A percentile compares a stretch with the other conserved stretches of the same genome.
phyloP scores from a whole-genome alignment of 345 rosid species.

The Melastoma malabathricum region DNA sequence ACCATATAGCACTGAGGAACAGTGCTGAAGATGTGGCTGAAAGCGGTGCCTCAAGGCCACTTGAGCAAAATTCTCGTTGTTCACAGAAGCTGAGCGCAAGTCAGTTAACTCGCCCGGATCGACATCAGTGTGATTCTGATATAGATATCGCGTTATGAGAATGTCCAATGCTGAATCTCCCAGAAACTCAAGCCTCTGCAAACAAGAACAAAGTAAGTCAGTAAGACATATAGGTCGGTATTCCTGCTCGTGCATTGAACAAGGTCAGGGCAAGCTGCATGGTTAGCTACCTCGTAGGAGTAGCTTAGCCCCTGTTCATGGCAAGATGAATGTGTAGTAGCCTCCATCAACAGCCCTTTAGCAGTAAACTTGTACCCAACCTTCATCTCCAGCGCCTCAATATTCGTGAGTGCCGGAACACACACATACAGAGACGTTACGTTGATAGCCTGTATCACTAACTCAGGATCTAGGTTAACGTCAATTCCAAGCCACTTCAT shows the following conservation, averaged over 20 bases:
- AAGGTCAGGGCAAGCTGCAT: no score
- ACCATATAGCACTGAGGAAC: constrained; percentile 27
- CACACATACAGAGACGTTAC: constrained; percentile 31
- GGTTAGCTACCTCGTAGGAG: constrained; percentile 50
- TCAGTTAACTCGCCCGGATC: constrained; percentile 91
- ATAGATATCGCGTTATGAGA: constrained; percentile 71
- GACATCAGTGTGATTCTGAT: constrained; percentile 37
- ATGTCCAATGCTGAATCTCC: constrained; percentile 80
- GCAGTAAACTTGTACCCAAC: constrained; percentile 42
- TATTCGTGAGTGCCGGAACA: constrained; percentile 30
- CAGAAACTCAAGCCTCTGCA: constrained; percentile 92
- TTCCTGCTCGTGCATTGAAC: no score
- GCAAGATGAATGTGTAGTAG: constrained; percentile 54
- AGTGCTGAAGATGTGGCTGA: constrained; percentile 48
- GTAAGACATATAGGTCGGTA: no score
- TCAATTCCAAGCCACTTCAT: constrained; percentile 75
- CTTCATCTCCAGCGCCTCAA: constrained; percentile 43
- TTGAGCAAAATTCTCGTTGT: constrained; percentile 76
- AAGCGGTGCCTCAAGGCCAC: constrained; percentile 44
- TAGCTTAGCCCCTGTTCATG: constrained; percentile 28
- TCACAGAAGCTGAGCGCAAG: constrained; percentile 78
- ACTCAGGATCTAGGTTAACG: constrained; percentile 30
- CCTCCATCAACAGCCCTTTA: constrained; percentile 72
- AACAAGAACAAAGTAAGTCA: no score
- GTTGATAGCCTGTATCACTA: constrained; percentile 32